Conservation (phyloP, 345 rosid genomes). For the Hevea brasiliensis region DNA sequence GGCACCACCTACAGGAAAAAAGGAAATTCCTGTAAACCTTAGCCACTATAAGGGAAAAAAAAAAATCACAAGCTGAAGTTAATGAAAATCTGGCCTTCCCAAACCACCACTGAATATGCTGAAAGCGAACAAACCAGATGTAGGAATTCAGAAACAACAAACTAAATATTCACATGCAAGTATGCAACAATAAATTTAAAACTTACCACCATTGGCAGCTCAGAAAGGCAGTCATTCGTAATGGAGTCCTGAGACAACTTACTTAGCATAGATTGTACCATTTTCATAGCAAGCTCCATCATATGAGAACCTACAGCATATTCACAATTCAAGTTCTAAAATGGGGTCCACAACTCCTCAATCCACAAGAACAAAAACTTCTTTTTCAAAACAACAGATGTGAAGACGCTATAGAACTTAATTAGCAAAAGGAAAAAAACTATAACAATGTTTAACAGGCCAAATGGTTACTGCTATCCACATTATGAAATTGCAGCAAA, state of each 20-base stretch:
- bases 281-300: conserved; percentile 71
- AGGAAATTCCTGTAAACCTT: conserved; percentile 6
- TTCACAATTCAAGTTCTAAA: background rate
- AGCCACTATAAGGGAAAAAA: no score
- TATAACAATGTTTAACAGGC: background rate
- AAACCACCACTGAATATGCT: background rate
- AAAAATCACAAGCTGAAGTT: background rate
- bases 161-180: background rate
- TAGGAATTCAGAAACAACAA: background rate
- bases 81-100: background rate
- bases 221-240: conserved; percentile 38
- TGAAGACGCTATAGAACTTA: background rate
- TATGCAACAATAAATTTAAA: background rate
- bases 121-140: background rate
- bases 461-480: background rate
- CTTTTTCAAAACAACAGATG: background rate
- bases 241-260: conserved; percentile 46
- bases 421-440: background rate
- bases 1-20: conserved; percentile 49
- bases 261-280: conserved; percentile 53
- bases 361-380: background rate
- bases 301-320: conserved; percentile 62
- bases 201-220: conserved; percentile 68
- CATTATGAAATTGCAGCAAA: background rate
- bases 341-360: background rate